These are phyloP conservation scores for Uronychia setigera DNA, from an alignment of 73 alveolate genomes.

Conservation along the genomic window DNA sequence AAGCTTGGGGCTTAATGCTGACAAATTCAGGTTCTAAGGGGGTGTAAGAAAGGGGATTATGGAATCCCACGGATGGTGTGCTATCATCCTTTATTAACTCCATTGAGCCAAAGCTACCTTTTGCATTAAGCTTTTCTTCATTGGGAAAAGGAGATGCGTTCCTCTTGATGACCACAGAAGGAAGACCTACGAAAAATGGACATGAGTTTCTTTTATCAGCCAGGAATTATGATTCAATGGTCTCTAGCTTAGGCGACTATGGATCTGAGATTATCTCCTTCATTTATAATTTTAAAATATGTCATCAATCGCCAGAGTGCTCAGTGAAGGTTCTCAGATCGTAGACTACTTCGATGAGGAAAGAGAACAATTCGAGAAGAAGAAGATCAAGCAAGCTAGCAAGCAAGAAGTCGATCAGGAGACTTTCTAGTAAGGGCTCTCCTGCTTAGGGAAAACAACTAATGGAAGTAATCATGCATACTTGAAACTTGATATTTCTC, in stretches of 20 bases:
- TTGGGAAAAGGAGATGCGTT: background rate
- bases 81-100: background rate
- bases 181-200: background rate
- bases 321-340: constrained; percentile 63
- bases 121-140: background rate
- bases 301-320: constrained; percentile 70
- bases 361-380: constrained; percentile 60
- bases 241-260: too few species aligned
- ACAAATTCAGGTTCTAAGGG: background rate
- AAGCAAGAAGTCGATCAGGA: constrained; percentile 66
- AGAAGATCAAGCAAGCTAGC: constrained; percentile 51
- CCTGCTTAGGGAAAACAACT: constrained; percentile 75
- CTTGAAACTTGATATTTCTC: constrained; percentile 60
- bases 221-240: too few species aligned
- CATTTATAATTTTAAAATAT: constrained; percentile 7
- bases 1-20: background rate
- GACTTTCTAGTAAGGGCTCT: constrained; percentile 71
- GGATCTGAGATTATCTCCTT: background rate
- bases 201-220: too few species aligned
- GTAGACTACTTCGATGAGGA: constrained; percentile 72
- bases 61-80: background rate
- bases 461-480: constrained; percentile 74
- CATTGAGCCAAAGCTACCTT: background rate
- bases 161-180: background rate
- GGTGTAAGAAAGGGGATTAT: background rate